These are phyloP conservation scores for Quercus cerris DNA, from an alignment of 306 rosid species.

Conservation along the genomic window DNA sequence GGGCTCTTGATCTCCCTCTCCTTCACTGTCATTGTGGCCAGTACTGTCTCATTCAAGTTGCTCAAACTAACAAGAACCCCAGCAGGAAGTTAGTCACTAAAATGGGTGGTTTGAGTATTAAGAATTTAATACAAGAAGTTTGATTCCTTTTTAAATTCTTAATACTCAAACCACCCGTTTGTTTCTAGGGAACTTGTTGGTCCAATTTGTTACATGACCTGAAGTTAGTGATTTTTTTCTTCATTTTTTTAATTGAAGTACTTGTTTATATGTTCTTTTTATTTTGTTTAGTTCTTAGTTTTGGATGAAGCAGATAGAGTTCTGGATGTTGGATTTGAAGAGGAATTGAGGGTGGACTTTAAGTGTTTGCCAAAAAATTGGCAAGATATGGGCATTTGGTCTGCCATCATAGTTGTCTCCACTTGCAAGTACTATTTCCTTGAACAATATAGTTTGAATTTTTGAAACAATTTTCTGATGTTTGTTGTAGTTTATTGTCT, in stretches of 20 bases:
- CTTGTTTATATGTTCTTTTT: not conserved
- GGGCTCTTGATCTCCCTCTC: not conserved
- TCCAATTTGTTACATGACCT: too few relatives aligned
- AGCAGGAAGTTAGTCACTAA: not conserved
- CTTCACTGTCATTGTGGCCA: conserved; percentile 36
- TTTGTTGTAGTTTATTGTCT: not conserved
- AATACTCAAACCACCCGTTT: too few relatives aligned
- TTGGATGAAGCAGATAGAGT: conserved; percentile 92
- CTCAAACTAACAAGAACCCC: not conserved
- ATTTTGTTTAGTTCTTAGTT: conserved; percentile 62
- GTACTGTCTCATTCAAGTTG: conserved; percentile 2
- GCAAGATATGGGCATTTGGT: conserved; percentile 73
- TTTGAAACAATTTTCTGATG: not conserved
- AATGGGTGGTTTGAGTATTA: not conserved
- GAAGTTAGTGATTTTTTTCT: not conserved
- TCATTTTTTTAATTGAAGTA: not conserved
- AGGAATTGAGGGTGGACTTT: conserved; percentile 70
- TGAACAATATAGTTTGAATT: conserved; percentile 3
- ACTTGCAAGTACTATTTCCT: conserved; percentile 63
- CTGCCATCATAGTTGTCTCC: conserved; percentile 70
- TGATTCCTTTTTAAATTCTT: not conserved
- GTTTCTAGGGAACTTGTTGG: too few relatives aligned
- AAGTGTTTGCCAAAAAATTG: conserved; percentile 73
- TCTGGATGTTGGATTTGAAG: conserved; percentile 77
- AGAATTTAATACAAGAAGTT: not conserved